Evolutionary conservation across 148 eudicot genomes (phyloP).

Genomic region (Amaranthus cruentus): DNA sequence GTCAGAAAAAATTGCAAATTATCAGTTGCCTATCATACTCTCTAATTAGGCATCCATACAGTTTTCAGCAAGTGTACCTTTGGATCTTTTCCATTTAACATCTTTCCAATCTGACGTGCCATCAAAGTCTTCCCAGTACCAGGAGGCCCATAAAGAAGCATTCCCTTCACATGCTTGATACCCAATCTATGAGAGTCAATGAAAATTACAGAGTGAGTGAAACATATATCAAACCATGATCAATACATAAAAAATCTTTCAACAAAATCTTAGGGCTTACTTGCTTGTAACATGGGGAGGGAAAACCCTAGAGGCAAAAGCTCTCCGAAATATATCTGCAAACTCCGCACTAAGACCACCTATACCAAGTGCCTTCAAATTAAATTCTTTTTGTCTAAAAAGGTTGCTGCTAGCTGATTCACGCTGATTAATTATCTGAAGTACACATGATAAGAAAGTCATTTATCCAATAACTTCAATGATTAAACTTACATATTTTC

Average conservation of each 20-base stretch:
- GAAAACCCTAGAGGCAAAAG: slow-evolving; percentile 97
- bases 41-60: neutral
- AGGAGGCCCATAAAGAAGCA: slow-evolving; percentile 98
- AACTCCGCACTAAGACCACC: slow-evolving; percentile 95
- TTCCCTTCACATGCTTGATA: slow-evolving; percentile 97
- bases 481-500: slow-evolving; percentile 9
- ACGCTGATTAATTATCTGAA: slow-evolving; percentile 81
- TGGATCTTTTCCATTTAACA: slow-evolving; percentile 94
- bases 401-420: slow-evolving; percentile 95
- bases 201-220: neutral
- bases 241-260: neutral
- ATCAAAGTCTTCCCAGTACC: slow-evolving; percentile 98
- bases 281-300: slow-evolving; percentile 93
- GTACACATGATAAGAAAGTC: neutral
- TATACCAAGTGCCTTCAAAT: slow-evolving; percentile 82
- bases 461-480: slow-evolving; percentile 5
- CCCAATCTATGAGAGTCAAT: slow-evolving; percentile 51
- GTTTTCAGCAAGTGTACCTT: slow-evolving; percentile 42
- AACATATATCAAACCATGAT: neutral
- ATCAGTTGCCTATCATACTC: neutral
- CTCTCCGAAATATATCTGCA: slow-evolving; percentile 97
- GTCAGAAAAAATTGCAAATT: neutral
- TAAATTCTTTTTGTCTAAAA: slow-evolving; percentile 88
- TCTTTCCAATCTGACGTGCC: slow-evolving; percentile 98
- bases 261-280: slow-evolving; percentile 35